Conservation (phyloP, 768 basidiomycete species). For the Lactarius akahatsu region DNA sequence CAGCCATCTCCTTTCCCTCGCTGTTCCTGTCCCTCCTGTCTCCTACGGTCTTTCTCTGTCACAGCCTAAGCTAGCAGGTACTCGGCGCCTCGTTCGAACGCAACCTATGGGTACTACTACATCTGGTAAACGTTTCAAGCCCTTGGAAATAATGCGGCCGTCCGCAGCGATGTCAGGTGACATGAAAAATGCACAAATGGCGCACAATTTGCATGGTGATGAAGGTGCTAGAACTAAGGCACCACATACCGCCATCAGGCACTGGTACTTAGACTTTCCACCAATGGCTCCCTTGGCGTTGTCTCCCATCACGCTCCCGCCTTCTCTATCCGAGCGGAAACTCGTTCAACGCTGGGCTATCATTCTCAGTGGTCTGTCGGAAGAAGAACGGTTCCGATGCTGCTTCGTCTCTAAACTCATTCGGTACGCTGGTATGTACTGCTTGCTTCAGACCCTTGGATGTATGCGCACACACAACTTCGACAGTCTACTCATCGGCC, state of each 20-base stretch:
- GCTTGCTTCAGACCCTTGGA: background rate
- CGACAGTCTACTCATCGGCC: slow-evolving; percentile 64
- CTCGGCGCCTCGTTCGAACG: background rate
- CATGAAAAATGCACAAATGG: background rate
- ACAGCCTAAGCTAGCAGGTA: background rate
- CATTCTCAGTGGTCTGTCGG: slow-evolving; percentile 49
- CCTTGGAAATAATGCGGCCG: slow-evolving; percentile 1
- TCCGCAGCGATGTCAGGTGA: background rate
- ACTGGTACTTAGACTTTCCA: slow-evolving; percentile 42
- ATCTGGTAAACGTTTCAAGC: slow-evolving; percentile 22
- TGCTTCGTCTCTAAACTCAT: slow-evolving; percentile 57
- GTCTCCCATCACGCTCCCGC: slow-evolving; percentile 52
- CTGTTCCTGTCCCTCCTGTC: background rate
- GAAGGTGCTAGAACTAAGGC: background rate
- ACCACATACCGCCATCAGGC: slow-evolving; percentile 18
- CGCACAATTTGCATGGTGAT: background rate
- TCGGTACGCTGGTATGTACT: slow-evolving; percentile 58
- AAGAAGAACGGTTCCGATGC: slow-evolving; percentile 46
- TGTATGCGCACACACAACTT: slow-evolving; percentile 3
- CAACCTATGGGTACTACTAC: background rate
- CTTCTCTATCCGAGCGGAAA: slow-evolving; percentile 57
- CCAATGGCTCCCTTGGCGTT: slow-evolving; percentile 34
- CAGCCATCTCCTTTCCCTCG: background rate
- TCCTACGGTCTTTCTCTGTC: background rate
- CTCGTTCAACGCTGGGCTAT: slow-evolving; percentile 52